Percentiles rank a stretch among this genome's conserved stretches.
phyloP scores from a whole-genome alignment of 176 grass and related monocot genomes.

The Juncus effusus region DNA sequence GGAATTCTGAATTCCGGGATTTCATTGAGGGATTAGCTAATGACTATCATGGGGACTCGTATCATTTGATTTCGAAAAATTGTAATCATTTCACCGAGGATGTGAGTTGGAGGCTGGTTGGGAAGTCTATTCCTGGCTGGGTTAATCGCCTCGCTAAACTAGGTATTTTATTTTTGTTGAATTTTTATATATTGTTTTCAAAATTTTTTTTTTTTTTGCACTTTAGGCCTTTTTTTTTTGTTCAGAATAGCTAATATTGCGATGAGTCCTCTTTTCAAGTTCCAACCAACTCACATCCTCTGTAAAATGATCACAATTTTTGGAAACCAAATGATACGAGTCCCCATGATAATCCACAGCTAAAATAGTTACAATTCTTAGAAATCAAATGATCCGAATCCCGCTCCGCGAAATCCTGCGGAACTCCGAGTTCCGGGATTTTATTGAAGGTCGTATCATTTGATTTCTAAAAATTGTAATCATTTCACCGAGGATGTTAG shows the following conservation, averaged over 20 bases:
- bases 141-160: conserved; percentile 86
- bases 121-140: conserved; percentile 78
- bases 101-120: conserved; percentile 61
- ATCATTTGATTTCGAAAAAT: conserved; percentile 97
- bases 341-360: conserved; percentile 84
- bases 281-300: conserved; percentile 80
- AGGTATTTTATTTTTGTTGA: conserved; percentile 43
- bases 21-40: conserved; percentile 67
- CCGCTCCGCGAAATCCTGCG: conserved; percentile 54
- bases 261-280: conserved; percentile 84
- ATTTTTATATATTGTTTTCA: conserved; percentile 33
- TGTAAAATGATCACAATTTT: conserved; percentile 94
- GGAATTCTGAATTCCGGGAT: conserved; percentile 53
- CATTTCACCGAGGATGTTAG: conserved; percentile 93
- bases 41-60: conserved; percentile 88
- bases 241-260: conserved; percentile 55
- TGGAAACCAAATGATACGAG: conserved; percentile 59
- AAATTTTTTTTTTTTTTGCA: conserved; percentile 14
- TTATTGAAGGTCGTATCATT: conserved; percentile 80
- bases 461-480: conserved; percentile 98
- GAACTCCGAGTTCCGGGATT: conserved; percentile 62
- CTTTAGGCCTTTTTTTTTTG: too few species aligned
- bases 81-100: conserved; percentile 97
- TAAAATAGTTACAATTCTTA: conserved; percentile 61
- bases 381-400: conserved; percentile 64